phyloP scores from a whole-genome alignment of 1,284 basidiomycete genomes.

The Heterobasidion annosum region DNA sequence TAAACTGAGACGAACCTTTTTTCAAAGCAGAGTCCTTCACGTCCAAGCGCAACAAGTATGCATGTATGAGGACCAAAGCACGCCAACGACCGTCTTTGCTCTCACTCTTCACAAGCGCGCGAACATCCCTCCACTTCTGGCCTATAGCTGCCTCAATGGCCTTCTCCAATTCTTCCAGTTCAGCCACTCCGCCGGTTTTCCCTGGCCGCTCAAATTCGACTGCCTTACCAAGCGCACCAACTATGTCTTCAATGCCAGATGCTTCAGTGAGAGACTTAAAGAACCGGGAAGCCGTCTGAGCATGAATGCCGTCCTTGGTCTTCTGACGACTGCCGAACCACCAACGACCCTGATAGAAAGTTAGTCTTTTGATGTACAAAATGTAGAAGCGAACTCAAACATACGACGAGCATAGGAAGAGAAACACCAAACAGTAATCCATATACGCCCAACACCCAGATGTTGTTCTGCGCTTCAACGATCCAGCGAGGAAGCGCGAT shows the following conservation, averaged over 20 bases:
- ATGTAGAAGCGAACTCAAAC: constrained; percentile 18
- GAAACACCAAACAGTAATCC: constrained; percentile 82
- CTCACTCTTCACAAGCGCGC: constrained; percentile 27
- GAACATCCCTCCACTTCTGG: constrained; percentile 43
- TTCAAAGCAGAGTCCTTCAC: constrained; percentile 47
- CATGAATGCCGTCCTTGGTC: constrained; percentile 91
- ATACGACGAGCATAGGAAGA: constrained; percentile 78
- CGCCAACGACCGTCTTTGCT: constrained; percentile 27
- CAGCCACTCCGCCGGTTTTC: constrained; percentile 18
- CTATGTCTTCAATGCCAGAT: constrained; percentile 65
- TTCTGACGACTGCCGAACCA: constrained; percentile 92
- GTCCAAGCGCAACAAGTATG: constrained; percentile 76
- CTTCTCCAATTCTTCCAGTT: constrained; percentile 51
- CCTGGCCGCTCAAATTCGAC: constrained; percentile 48
- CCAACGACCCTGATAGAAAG: constrained; percentile 66
- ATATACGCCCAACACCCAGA: constrained; percentile 87
- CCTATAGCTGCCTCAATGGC: constrained; percentile 41
- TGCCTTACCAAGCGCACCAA: constrained; percentile 69
- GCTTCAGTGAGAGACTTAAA: constrained; percentile 86
- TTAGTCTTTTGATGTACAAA: constrained; percentile 1
- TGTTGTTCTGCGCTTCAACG: constrained; percentile 85
- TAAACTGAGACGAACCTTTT: constrained; percentile 38
- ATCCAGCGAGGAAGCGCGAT: constrained; percentile 96
- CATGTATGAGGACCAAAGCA: constrained; percentile 75
- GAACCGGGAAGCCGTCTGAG: constrained; percentile 79